Conservation (phyloP, 768 basidiomycete genomes). For the Termitomyces sp. region DNA sequence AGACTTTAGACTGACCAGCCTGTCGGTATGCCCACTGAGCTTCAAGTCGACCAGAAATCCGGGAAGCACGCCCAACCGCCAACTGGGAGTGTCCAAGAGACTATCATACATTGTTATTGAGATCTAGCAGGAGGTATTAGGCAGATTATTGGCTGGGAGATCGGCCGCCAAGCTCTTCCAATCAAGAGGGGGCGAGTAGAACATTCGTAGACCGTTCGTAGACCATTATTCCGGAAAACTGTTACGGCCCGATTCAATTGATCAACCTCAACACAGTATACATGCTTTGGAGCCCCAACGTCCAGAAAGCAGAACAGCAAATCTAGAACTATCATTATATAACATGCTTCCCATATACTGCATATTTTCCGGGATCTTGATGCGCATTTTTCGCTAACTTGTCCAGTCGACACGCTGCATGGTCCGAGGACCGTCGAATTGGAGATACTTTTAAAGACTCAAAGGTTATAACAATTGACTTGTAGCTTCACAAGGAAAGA, state of each 20-base stretch:
- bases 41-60: neutral
- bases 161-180: neutral
- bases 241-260: neutral
- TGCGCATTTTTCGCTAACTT: neutral
- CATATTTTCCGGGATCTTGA: neutral
- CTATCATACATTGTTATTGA: too few species aligned
- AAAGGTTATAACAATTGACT: neutral
- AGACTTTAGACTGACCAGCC: neutral
- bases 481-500: neutral
- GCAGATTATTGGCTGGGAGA: neutral
- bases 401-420: neutral
- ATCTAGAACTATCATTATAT: neutral
- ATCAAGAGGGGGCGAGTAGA: neutral
- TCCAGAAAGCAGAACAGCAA: neutral
- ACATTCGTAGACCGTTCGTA: neutral
- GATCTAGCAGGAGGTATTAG: neutral
- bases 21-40: neutral
- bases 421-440: neutral
- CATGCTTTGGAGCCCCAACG: neutral
- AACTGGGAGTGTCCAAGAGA: neutral
- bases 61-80: neutral
- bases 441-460: neutral
- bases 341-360: neutral
- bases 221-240: neutral
- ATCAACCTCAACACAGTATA: neutral